Base-by-base conservation (phyloP, 164 flowering plant species). In the Santalum album region DNA sequence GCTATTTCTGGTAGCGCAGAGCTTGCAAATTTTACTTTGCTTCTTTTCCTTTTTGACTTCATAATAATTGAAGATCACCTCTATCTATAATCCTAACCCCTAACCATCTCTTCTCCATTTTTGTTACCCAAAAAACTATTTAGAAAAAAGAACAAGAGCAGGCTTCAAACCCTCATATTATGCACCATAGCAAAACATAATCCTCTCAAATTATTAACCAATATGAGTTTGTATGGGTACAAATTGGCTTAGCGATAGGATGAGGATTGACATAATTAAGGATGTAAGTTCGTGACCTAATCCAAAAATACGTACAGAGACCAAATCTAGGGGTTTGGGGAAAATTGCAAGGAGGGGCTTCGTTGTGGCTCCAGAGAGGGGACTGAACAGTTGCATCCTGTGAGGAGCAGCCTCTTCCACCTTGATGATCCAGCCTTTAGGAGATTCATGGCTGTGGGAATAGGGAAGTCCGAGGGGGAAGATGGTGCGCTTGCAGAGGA, bases 1-100 rank as follows among this genome's bases (percentile, higher is more conserved):
- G 85, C 90, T 39, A 89, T 82, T 74, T 90, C 98, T 25, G 81
- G 78, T 56, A 90, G 56, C 39, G 86, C 77, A 62, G 62, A 70
- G 42, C 75, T 45, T 32, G 74, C 56, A 0, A n/a, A 29, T 23
- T 58, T 58, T 63, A 32, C 49, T 49, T 55, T 71, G 61, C 70
- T 72, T 56, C 12, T 50, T 56, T 49, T 57, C n/a, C n/a, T n/a
- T 59, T 45, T 56, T 52, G 57, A 12, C 48, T 63, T 80, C 40
- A 60, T 36, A 63, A 51, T 58, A 38, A 35, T 25, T 25, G 58
- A 56, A 57, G 53, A 46, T n/a, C n/a, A n/a, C n/a, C n/a, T n/a
- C n/a, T n/a, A n/a, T n/a, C n/a, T n/a, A n/a, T n/a, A n/a, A n/a
- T n/a, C n/a, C n/a, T n/a, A n/a, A n/a, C n/a, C n/a, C n/a, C n/a